These are phyloP conservation scores for Raddia distichophylla DNA, from an alignment of 176 grass and related monocot genomes.

Conservation along the genomic window DNA sequence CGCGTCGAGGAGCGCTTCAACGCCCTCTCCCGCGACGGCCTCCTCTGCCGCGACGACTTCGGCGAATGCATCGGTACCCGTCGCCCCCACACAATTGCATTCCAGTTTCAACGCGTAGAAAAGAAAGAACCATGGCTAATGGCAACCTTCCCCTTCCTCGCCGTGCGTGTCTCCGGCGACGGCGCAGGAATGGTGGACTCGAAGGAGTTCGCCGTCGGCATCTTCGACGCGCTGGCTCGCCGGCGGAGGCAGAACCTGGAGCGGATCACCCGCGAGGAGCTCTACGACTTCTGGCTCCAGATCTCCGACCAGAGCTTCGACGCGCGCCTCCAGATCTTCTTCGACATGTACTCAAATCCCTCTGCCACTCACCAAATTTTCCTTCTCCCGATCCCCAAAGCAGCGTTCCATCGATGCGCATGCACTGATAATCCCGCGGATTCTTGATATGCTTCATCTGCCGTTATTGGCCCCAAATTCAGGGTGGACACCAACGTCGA, in stretches of 20 bases:
- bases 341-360: slow-evolving; percentile 80
- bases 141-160: background rate
- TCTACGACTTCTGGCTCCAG: slow-evolving; percentile 99
- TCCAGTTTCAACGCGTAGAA: background rate
- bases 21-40: slow-evolving; percentile 61
- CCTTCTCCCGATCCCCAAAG: slow-evolving; percentile 31
- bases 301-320: slow-evolving; percentile 99
- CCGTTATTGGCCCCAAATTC: slow-evolving; percentile 52
- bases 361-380: background rate
- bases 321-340: slow-evolving; percentile 99
- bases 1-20: slow-evolving; percentile 83
- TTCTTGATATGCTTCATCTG: slow-evolving; percentile 30
- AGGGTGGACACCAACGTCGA: slow-evolving; percentile 99
- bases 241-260: slow-evolving; percentile 75
- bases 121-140: background rate
- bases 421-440: background rate
- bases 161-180: background rate
- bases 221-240: slow-evolving; percentile 93
- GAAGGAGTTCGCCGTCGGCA: slow-evolving; percentile 90
- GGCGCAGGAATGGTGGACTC: slow-evolving; percentile 88
- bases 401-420: slow-evolving; percentile 30
- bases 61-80: slow-evolving; percentile 89
- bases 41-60: slow-evolving; percentile 95
- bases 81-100: background rate
- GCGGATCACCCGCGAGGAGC: slow-evolving; percentile 89